Evolutionary conservation across 768 basidiomycete genomes (phyloP).

Genomic region (Termitomyces titanicus): DNA sequence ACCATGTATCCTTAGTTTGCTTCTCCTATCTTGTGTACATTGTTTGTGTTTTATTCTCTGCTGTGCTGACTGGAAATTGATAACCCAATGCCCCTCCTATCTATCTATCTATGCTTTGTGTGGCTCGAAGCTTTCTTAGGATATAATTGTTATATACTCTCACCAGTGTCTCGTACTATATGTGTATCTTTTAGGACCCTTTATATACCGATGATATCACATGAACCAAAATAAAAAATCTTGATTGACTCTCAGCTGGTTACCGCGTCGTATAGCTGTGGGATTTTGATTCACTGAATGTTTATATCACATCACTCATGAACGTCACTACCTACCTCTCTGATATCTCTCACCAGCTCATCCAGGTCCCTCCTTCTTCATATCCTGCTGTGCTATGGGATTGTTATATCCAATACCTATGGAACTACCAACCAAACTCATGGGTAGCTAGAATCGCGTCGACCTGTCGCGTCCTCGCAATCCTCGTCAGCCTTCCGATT

Average conservation of each 20-base stretch:
- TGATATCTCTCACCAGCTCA: conserved; percentile 25
- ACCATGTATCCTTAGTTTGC: conserved; percentile 69
- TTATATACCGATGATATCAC: conserved; percentile 4
- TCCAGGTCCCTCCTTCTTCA: conserved; percentile 28
- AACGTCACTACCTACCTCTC: conserved; percentile 29
- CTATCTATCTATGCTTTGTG: conserved; percentile 15
- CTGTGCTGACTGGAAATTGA: conserved; percentile 25
- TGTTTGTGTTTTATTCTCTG: conserved; percentile 11
- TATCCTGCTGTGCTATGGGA: conserved; percentile 50
- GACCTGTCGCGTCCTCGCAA: conserved; percentile 60
- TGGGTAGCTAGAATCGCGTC: conserved; percentile 67
- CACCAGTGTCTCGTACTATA: background rate
- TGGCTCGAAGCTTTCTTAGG: conserved; percentile 16
- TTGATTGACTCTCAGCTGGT: too few relatives aligned
- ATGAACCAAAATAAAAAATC: background rate
- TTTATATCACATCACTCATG: conserved; percentile 22
- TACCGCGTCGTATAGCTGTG: too few relatives aligned
- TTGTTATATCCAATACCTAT: conserved; percentile 59
- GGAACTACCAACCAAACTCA: conserved; percentile 60
- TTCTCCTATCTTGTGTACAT: conserved; percentile 17
- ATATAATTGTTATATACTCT: conserved; percentile 9
- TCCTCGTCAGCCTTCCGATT: conserved; percentile 60
- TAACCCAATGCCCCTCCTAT: conserved; percentile 14
- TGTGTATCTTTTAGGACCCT: conserved; percentile 10
- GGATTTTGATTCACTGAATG: background rate